phyloP scores from a whole-genome alignment of 2,329 filamentous ascomycete genomes.

The Arthrobotrys conoides region DNA sequence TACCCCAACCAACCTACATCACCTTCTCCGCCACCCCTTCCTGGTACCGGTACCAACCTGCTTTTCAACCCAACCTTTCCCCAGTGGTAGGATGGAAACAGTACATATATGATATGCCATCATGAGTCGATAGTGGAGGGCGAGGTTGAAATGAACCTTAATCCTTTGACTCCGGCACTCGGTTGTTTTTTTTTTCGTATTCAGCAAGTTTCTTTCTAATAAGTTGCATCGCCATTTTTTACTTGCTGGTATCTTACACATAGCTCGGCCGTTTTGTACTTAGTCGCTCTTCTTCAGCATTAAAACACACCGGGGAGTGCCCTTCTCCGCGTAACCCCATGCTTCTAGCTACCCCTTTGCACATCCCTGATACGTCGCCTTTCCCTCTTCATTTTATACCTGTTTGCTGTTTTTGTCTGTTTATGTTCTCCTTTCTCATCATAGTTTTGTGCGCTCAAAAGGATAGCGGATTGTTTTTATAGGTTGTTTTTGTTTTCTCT shows the following conservation, averaged over 20 bases:
- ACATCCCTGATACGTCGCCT: background rate
- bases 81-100: slow-evolving; percentile 21
- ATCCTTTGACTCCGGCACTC: background rate
- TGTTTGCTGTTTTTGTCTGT: slow-evolving; percentile 34
- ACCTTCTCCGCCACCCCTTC: background rate
- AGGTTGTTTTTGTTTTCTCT: slow-evolving; percentile 23
- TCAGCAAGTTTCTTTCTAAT: slow-evolving; percentile 18
- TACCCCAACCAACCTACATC: background rate
- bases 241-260: slow-evolving; percentile 13
- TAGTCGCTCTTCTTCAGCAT: slow-evolving; percentile 11
- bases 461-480: slow-evolving; percentile 47
- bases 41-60: background rate
- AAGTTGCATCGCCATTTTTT: slow-evolving; percentile 29
- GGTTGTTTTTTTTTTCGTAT: slow-evolving; percentile 21
- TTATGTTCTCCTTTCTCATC: slow-evolving; percentile 12
- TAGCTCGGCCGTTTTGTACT: slow-evolving; percentile 31
- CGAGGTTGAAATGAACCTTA: slow-evolving; percentile 6
- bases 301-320: background rate
- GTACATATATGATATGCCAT: slow-evolving; percentile 26
- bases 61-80: slow-evolving; percentile 8
- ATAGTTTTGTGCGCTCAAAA: slow-evolving; percentile 35
- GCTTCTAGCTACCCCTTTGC: background rate
- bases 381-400: slow-evolving; percentile 2
- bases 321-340: background rate
- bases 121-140: slow-evolving; percentile 9